Evolutionary conservation across 2,329 filamentous ascomycete species (phyloP).

Genomic region (Alternaria conjuncta): DNA sequence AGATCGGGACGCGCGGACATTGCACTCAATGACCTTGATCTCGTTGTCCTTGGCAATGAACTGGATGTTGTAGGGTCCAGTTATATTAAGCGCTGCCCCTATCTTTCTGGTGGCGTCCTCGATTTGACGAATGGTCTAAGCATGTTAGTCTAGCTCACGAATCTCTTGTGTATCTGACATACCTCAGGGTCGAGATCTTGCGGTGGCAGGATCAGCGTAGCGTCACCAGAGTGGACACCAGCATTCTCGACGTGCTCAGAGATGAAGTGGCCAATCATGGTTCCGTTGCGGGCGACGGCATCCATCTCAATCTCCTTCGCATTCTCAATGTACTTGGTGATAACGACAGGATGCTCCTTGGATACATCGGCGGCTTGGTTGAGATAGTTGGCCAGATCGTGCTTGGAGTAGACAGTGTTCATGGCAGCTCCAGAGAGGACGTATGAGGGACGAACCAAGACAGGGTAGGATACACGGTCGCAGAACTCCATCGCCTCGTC

Average conservation of each 20-base stretch:
- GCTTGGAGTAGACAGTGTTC: slow-evolving; percentile 98
- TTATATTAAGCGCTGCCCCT: slow-evolving; percentile 90
- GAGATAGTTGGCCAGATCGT: slow-evolving; percentile 87
- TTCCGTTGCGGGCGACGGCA: slow-evolving; percentile 88
- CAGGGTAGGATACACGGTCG: slow-evolving; percentile 86
- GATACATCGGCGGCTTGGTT: slow-evolving; percentile 93
- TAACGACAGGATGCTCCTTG: slow-evolving; percentile 93
- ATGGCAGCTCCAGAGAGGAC: slow-evolving; percentile 96
- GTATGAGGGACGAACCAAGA: slow-evolving; percentile 93
- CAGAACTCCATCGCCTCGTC: slow-evolving; percentile 90
- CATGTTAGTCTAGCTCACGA: too few relatives aligned
- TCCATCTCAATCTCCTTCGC: slow-evolving; percentile 99
- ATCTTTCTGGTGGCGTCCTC: slow-evolving; percentile 96
- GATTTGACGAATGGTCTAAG: slow-evolving; percentile 79
- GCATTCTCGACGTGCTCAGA: slow-evolving; percentile 99
- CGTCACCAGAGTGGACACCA: slow-evolving; percentile 97
- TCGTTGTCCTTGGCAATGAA: slow-evolving; percentile 99
- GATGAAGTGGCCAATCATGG: slow-evolving; percentile 92
- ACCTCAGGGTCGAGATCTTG: slow-evolving; percentile 83
- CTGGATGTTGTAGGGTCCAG: slow-evolving; percentile 97
- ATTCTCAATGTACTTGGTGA: slow-evolving; percentile 99
- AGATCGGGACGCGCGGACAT: slow-evolving; percentile 92
- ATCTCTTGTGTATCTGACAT: too few relatives aligned
- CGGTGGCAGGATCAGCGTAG: slow-evolving; percentile 91
- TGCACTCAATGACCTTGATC: slow-evolving; percentile 99